These are phyloP conservation scores for Sordariomycetes sp. DNA, from an alignment of 2,329 filamentous ascomycete species.

Conservation along the genomic window DNA sequence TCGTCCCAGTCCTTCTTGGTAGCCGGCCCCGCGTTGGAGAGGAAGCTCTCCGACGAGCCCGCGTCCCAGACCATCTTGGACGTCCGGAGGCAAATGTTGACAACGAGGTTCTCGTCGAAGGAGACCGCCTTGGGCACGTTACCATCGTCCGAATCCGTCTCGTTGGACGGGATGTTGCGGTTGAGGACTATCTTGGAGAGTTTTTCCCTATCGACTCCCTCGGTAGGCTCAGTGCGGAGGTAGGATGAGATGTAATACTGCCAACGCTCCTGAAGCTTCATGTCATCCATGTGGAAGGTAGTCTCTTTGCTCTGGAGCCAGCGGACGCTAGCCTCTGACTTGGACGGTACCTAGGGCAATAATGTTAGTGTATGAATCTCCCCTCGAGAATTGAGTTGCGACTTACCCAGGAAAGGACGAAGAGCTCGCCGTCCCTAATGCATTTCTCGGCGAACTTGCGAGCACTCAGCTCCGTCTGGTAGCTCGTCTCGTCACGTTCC, in stretches of 20 bases:
- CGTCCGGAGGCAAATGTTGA: constrained; percentile 67
- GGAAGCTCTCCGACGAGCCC: constrained; percentile 57
- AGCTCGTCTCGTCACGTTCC: constrained; percentile 74
- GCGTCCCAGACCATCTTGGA: constrained; percentile 72
- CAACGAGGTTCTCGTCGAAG: constrained; percentile 56
- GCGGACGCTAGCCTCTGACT: constrained; percentile 60
- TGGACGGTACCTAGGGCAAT: constrained; percentile 49
- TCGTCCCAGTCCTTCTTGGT: constrained; percentile 52
- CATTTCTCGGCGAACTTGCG: constrained; percentile 88
- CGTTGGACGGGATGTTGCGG: constrained; percentile 55
- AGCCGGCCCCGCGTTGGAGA: constrained; percentile 61
- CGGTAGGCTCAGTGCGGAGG: constrained; percentile 78
- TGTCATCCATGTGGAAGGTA: constrained; percentile 80
- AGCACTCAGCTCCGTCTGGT: constrained; percentile 80
- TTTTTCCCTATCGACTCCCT: constrained; percentile 57
- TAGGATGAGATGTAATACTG: constrained; percentile 93
- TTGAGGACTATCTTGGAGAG: constrained; percentile 60
- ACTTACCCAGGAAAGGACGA: constrained; percentile 84
- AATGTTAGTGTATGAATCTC: not conserved
- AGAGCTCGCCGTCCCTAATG: constrained; percentile 86
- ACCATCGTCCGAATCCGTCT: constrained; percentile 54
- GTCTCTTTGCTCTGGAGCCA: constrained; percentile 58
- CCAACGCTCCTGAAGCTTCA: constrained; percentile 77
- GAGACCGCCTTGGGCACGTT: constrained; percentile 49
- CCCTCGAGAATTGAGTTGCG: not conserved